A percentile compares a stretch with the other conserved stretches of the same genome.
phyloP scores from a whole-genome alignment of 1,284 basidiomycete genomes.

The Ceratobasidium sp. region DNA sequence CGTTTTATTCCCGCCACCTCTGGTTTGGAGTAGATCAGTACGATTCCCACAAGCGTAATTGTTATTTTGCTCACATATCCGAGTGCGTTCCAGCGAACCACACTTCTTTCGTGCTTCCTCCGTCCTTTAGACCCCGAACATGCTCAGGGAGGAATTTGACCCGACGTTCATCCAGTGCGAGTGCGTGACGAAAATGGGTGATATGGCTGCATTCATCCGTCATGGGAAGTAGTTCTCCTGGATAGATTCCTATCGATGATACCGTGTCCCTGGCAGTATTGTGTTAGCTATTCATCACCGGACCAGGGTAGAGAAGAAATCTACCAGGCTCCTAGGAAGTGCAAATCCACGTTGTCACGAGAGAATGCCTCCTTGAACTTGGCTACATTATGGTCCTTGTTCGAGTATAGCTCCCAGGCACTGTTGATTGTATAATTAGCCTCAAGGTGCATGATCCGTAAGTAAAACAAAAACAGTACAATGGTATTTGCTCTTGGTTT shows the following conservation, averaged over 20 bases:
- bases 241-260: conserved; percentile 57
- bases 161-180: conserved; percentile 61
- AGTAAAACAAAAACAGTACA: conserved; percentile 50
- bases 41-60: neutral
- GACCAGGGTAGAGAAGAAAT: too few species aligned
- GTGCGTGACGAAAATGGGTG: conserved; percentile 60
- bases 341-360: conserved; percentile 53
- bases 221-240: conserved; percentile 53
- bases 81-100: conserved; percentile 58
- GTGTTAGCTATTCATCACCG: neutral
- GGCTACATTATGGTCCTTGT: conserved; percentile 27
- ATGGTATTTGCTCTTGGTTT: conserved; percentile 58
- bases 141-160: conserved; percentile 63
- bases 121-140: neutral
- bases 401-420: conserved; percentile 60
- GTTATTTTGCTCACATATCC: conserved; percentile 54
- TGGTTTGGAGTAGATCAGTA: neutral
- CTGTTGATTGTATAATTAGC: conserved; percentile 50
- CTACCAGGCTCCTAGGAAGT: conserved; percentile 60
- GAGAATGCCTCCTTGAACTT: conserved; percentile 61
- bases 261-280: conserved; percentile 61
- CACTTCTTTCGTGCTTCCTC: conserved; percentile 53
- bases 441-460: neutral
- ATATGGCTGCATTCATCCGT: conserved; percentile 53
- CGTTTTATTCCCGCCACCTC: conserved; percentile 50